phyloP scores from a whole-genome alignment of 129 eudicot species.

The Helianthus tuberosus region DNA sequence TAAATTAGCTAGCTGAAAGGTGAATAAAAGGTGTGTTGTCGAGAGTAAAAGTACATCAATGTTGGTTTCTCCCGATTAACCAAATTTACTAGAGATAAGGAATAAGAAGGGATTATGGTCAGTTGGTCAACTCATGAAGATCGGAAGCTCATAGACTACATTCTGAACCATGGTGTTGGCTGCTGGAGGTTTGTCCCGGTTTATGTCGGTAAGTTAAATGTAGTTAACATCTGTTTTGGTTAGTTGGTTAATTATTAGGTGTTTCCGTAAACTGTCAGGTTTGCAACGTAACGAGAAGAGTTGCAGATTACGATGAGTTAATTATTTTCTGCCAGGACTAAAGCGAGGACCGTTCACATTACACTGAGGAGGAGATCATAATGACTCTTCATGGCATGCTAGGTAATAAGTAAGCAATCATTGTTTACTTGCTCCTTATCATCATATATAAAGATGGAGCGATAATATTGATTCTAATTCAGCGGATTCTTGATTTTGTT shows the following conservation, averaged over 20 bases:
- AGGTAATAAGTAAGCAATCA: conserved; percentile 66
- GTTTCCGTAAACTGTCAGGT: conserved; percentile 28
- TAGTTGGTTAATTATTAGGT: too few relatives aligned
- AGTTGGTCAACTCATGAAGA: conserved; percentile 87
- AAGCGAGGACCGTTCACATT: too few relatives aligned
- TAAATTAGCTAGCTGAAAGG: too few relatives aligned
- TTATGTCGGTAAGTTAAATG: conserved; percentile 42
- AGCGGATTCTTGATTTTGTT: too few relatives aligned
- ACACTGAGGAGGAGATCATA: conserved; percentile 58
- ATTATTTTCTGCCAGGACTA: conserved; percentile 76
- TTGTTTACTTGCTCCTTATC: neutral
- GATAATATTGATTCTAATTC: too few relatives aligned
- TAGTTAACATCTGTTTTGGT: too few relatives aligned
- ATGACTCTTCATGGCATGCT: conserved; percentile 57
- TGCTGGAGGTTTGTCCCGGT: conserved; percentile 77
- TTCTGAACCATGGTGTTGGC: conserved; percentile 64
- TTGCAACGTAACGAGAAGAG: conserved; percentile 83
- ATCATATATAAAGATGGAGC: too few relatives aligned
- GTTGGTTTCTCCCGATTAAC: too few relatives aligned
- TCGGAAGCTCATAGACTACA: conserved; percentile 62
- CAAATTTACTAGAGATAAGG: conserved; percentile 27
- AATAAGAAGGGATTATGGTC: conserved; percentile 87
- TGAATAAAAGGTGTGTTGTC: too few relatives aligned
- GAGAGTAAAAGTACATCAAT: too few relatives aligned
- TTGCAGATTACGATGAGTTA: conserved; percentile 89